Percentiles rank a stretch among this genome's conserved stretches.
Evolutionary conservation across 306 rosid species (phyloP).

Genomic region (Lathyrus oleraceus): DNA sequence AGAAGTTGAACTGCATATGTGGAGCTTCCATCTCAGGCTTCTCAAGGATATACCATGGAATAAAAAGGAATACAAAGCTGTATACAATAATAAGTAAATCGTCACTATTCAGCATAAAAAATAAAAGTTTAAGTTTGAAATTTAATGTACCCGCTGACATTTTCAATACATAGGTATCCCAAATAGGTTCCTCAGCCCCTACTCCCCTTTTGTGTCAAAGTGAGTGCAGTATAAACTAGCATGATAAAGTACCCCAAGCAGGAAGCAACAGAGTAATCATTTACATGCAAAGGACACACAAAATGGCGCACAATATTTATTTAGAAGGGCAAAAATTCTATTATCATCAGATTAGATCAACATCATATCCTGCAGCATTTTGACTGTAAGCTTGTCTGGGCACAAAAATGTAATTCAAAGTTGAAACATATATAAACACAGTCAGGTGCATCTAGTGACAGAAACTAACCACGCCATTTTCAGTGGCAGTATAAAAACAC

Average conservation of each 20-base stretch:
- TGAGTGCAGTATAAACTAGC: conserved; percentile 13
- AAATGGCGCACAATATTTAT: background rate
- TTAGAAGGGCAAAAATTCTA: background rate
- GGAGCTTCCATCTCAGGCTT: conserved; percentile 85
- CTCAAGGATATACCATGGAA: conserved; percentile 96
- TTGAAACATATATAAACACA: background rate
- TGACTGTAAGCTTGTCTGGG: conserved; percentile 5
- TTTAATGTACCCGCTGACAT: conserved; percentile 7
- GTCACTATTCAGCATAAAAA: conserved; percentile 24
- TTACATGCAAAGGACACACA: conserved; percentile 22
- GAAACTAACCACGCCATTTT: conserved; percentile 2
- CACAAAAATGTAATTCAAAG: conserved; percentile 26
- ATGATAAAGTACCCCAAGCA: conserved; percentile 18
- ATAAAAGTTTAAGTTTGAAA: conserved; percentile 9
- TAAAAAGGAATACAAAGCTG: conserved; percentile 88
- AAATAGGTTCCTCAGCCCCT: background rate
- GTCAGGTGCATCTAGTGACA: conserved; percentile 2
- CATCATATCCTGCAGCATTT: conserved; percentile 8
- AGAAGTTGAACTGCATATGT: conserved; percentile 89
- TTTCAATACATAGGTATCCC: conserved; percentile 23
- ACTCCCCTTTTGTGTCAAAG: conserved; percentile 13
- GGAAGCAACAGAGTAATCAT: conserved; percentile 27
- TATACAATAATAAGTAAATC: conserved; percentile 36
- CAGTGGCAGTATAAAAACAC: conserved; percentile 2
- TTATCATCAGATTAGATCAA: background rate